Base-by-base conservation (phyloP, 1,139 yeast genomes). In the Taiozyma sp. region DNA sequence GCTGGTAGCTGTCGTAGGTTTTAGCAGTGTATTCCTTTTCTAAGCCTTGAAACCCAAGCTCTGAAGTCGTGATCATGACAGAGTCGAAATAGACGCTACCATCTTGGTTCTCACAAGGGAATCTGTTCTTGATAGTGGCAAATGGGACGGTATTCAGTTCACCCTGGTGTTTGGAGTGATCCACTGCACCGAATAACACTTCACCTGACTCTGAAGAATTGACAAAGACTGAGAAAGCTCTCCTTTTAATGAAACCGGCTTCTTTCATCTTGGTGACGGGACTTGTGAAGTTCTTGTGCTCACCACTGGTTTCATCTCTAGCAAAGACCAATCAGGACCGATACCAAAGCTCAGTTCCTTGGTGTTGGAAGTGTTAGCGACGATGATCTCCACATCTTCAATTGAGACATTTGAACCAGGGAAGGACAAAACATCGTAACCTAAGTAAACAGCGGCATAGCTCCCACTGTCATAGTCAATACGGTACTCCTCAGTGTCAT, bases 161-260 rank as follows among this genome's bases (percentile, higher is more conserved):
- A 23, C 84, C 84, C 0, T 69, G 53, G 57, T 74, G 79, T 58
- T 76, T 78, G 49, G 73, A 64, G 48, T 71, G 74, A 59, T 83
- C 87, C 45, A 79, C 72, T 36, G 79, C 85, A 51, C 85, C 85
- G 63, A 81, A 79, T 44, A 80, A 61, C 43, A 81, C 65, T 29
- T 76, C 69, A 12, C 81, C 84, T 8, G 66, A 55, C n/a, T 62
- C 51, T 5, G 77, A 70, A 19, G 66, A 63, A 60, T 78, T 67
- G 61, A 78, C 60, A 68, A 67, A 81, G 41, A 82, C 63, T 1
- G 85, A 83, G 61, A 81, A 85, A 1, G 78, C 75, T 45, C 65
- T 69, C 54, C 74, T 74, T 19, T 73, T 54, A 52, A 81, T 83
- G 8, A 72, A 54, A 0, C 88, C 89, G 47, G 34, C 14, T 13